Percentiles rank a stretch among this genome's conserved stretches.
Conservation (phyloP, 2,329 filamentous ascomycete species). For the Parasarocladium wereldwijsianum region DNA sequence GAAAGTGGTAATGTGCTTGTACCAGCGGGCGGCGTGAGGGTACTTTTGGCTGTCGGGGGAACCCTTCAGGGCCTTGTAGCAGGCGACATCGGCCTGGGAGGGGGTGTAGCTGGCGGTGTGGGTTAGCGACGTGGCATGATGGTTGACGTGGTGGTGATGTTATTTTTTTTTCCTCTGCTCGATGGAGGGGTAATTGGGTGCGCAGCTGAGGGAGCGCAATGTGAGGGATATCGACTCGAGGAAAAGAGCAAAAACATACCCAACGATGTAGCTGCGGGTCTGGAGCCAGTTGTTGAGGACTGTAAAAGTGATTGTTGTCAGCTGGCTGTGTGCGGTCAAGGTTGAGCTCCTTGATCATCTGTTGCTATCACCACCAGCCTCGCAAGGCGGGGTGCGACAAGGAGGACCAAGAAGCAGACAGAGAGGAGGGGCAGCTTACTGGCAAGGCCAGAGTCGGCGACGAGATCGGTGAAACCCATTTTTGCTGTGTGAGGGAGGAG, state of each 20-base stretch:
- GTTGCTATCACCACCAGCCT: too few relatives aligned
- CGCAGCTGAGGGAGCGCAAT: neutral
- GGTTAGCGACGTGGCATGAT: neutral
- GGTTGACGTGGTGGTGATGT: neutral
- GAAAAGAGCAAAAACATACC: conserved; percentile 46
- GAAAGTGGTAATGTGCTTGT: conserved; percentile 94
- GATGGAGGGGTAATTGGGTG: conserved; percentile 3
- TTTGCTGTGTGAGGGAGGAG: conserved; percentile 23
- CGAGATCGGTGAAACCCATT: conserved; percentile 59
- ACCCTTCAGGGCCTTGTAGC: conserved; percentile 76
- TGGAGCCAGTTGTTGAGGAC: conserved; percentile 60
- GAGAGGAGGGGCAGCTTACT: conserved; percentile 17
- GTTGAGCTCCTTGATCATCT: too few relatives aligned
- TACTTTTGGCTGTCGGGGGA: conserved; percentile 72
- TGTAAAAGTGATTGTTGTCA: conserved; percentile 24
- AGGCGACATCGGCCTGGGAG: conserved; percentile 90
- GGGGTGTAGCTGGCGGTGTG: conserved; percentile 38
- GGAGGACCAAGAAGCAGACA: conserved; percentile 7
- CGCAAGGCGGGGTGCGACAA: too few relatives aligned
- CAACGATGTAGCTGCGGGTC: conserved; percentile 68
- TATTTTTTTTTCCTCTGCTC: neutral
- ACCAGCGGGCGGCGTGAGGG: conserved; percentile 92
- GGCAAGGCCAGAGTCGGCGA: conserved; percentile 41
- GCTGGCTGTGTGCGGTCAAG: conserved; percentile 15
- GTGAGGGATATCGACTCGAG: neutral